Base-by-base conservation (phyloP, 192 early-diverging fungal genomes). In the Phycomyces blakesleeanus region DNA sequence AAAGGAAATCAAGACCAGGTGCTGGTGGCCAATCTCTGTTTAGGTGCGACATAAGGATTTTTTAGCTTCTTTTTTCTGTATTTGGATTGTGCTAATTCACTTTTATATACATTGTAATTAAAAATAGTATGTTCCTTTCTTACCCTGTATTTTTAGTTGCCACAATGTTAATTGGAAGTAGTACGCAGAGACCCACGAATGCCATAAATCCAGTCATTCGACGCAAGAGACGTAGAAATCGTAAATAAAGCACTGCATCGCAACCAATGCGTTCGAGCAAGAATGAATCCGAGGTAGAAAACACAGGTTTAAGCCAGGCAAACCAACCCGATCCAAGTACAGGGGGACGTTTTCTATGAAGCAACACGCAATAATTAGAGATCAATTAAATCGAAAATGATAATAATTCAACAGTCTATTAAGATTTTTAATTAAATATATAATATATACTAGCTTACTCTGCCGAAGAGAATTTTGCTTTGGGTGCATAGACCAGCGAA, bases 201-300 rank as follows among this genome's bases (percentile, higher is more conserved):
- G 76, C 74, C 57, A 87, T 81, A 42, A 81, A 71, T 18, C 77
- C 66, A 38, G 89, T 76, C 22, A 86, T 51, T 41, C 81, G 76
- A 49, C 82, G 78, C 53, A 79, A 73, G 49, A 88, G 68, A 22
- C 77, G 78, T 20, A 90, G 26, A 52, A 89, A 89, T 4, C 84
- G 79, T 55, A 92, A 67, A 68, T 87, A 86, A 27, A 90, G 66
- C 27, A 89, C 83, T 9, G 88, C 87, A 68, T 92, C 90, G 11
- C 86, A 67, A 21, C 86, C 90, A 3, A 90, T 81, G 16, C 80
- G 84, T 12, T 83, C 78, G 21, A 90, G 60, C 40, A 92, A 66
- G 7, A 69, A 75, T 55, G 76, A 61, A 50, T 92, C 88, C 54
- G 78, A 69, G 24, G 78, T 68, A 18, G 71, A 80, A 74, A 79